Percentiles rank a stretch among this genome's conserved stretches.
Conservation (phyloP, 352 stramenopile species). For the Globisporangium barbulae region DNA sequence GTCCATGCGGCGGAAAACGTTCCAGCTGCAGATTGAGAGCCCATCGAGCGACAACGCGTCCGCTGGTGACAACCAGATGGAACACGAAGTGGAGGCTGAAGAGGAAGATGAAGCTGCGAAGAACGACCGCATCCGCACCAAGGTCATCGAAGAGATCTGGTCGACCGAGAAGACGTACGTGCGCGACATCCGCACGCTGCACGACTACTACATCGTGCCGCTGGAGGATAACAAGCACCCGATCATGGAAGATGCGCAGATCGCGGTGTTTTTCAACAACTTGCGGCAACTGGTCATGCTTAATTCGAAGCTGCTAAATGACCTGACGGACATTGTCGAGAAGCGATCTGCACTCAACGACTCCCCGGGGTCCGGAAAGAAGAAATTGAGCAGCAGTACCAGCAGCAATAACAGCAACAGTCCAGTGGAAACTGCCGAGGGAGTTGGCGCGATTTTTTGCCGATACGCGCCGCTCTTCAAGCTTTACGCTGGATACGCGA, state of each 20-base stretch:
- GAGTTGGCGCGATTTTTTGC: constrained; percentile 76
- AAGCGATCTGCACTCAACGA: constrained; percentile 18
- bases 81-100: constrained; percentile 12
- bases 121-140: constrained; percentile 30
- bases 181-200: constrained; percentile 63
- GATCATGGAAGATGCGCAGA: constrained; percentile 81
- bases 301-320: constrained; percentile 79
- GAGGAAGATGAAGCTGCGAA: constrained; percentile 14
- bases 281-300: constrained; percentile 78
- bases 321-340: constrained; percentile 60
- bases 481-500: constrained; percentile 78
- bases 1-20: not conserved
- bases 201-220: constrained; percentile 79
- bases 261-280: constrained; percentile 88
- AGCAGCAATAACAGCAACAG: constrained; percentile 20
- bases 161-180: constrained; percentile 79
- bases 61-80: constrained; percentile 19
- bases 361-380: not conserved
- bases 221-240: constrained; percentile 74
- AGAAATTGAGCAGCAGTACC: constrained; percentile 7
- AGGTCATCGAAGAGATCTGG: constrained; percentile 81
- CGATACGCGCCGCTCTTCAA: constrained; percentile 82
- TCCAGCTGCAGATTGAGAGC: constrained; percentile 16
- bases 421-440: constrained; percentile 29
- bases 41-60: constrained; percentile 3